A percentile compares a stretch with the other conserved stretches of the same genome.
phyloP scores from a whole-genome alignment of 306 rosid genomes.

The Glycine latifolia region DNA sequence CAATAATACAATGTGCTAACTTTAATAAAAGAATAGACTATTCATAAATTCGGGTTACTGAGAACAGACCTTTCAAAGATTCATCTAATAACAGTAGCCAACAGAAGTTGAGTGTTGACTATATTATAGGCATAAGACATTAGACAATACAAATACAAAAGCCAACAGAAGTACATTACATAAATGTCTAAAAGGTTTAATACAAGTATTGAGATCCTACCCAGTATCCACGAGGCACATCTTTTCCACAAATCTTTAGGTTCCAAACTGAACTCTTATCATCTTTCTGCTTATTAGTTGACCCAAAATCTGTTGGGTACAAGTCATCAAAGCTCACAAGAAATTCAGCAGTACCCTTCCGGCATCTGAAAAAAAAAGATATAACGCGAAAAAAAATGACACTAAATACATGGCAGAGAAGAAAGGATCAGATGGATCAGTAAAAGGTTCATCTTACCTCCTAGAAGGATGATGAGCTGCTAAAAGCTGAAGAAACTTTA shows the following conservation, averaged over 20 bases:
- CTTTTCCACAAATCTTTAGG: conserved; percentile 88
- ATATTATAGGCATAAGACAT: no score
- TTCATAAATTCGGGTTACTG: neutral
- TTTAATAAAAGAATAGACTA: neutral
- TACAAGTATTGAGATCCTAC: conserved; percentile 55
- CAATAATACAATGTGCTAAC: neutral
- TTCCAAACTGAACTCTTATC: conserved; percentile 51
- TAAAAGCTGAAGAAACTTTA: conserved; percentile 89
- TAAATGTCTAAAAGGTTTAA: conserved; percentile 40
- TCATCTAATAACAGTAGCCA: no score
- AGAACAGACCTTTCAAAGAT: no score
- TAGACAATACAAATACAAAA: no score
- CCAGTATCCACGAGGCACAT: conserved; percentile 98
- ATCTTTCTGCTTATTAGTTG: conserved; percentile 55
- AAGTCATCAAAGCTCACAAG: conserved; percentile 87
- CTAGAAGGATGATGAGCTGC: conserved; percentile 92
- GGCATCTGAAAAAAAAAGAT: conserved; percentile 70
- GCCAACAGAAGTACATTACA: neutral
- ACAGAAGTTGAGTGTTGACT: no score
- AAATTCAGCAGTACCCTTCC: conserved; percentile 89
- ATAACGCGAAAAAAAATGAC: conserved; percentile 17
- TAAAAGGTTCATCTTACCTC: conserved; percentile 58
- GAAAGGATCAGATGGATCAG: conserved; percentile 34
- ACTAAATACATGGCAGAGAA: conserved; percentile 26
- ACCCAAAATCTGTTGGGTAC: conserved; percentile 62